These are phyloP conservation scores for Phytophthora syringae DNA, from an alignment of 352 stramenopile genomes.

Conservation along the genomic window DNA sequence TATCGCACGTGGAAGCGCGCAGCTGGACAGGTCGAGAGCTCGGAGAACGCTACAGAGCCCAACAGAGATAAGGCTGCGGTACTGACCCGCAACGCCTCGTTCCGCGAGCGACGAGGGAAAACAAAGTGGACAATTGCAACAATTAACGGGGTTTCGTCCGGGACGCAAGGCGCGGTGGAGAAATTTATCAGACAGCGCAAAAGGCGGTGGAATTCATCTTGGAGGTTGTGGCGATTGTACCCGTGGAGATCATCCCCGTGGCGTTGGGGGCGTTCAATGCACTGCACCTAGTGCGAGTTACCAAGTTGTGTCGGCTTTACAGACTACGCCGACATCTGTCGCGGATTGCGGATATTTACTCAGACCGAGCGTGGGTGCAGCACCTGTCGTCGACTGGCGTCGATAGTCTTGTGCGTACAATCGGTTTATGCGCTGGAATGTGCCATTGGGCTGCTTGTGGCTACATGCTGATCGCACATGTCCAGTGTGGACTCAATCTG, in stretches of 20 bases:
- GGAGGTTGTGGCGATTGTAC: constrained; percentile 55
- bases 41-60: constrained; percentile 48
- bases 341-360: constrained; percentile 57
- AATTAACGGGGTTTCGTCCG: constrained; percentile 22
- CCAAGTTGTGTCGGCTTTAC: constrained; percentile 66
- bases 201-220: constrained; percentile 46
- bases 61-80: constrained; percentile 21
- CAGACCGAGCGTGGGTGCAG: constrained; percentile 43
- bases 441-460: constrained; percentile 70
- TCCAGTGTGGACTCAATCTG: constrained; percentile 52
- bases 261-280: constrained; percentile 44
- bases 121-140: constrained; percentile 60
- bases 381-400: constrained; percentile 64
- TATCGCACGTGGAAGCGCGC: constrained; percentile 43
- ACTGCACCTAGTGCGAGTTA: constrained; percentile 61
- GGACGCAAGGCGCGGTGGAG: constrained; percentile 4
- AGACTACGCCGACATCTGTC: constrained; percentile 44
- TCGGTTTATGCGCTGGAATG: constrained; percentile 42
- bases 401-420: constrained; percentile 45
- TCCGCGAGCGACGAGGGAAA: constrained; percentile 10
- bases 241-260: constrained; percentile 54
- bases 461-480: constrained; percentile 73
- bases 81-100: constrained; percentile 1
- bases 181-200: constrained; percentile 1
- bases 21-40: constrained; percentile 45